Conservation (phyloP, 768 basidiomycete species). For the Amanita brunnescens region DNA sequence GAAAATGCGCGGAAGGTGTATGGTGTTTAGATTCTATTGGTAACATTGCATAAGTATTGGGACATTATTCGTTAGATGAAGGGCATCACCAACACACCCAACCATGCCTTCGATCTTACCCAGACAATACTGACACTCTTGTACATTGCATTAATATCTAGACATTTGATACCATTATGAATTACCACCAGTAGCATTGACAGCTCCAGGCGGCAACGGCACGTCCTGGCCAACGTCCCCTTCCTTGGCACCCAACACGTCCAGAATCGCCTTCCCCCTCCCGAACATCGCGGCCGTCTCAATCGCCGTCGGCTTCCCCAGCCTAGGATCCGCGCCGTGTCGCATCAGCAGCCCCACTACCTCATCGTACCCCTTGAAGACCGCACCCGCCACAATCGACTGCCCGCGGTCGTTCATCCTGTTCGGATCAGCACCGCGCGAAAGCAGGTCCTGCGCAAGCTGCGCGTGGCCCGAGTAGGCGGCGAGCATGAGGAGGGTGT, state of each 20-base stretch:
- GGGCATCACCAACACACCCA: too few relatives aligned
- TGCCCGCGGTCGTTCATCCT: slow-evolving; percentile 64
- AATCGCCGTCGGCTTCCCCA: slow-evolving; percentile 60
- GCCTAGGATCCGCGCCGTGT: slow-evolving; percentile 53
- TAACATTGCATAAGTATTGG: slow-evolving; percentile 1
- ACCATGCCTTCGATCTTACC: too few relatives aligned
- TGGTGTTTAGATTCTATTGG: slow-evolving; percentile 26
- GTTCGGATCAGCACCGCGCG: slow-evolving; percentile 56
- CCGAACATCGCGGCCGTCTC: slow-evolving; percentile 64
- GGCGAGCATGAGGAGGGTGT: slow-evolving; percentile 73
- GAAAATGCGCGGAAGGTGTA: slow-evolving; percentile 61
- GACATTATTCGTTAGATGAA: too few relatives aligned
- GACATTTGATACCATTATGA: background rate
- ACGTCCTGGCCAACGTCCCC: slow-evolving; percentile 38
- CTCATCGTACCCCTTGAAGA: slow-evolving; percentile 65
- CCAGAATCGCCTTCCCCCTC: slow-evolving; percentile 41
- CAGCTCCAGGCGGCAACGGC: slow-evolving; percentile 13
- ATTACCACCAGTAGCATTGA: background rate
- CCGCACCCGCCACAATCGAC: slow-evolving; percentile 66
- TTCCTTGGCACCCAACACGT: slow-evolving; percentile 47
- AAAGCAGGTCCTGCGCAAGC: slow-evolving; percentile 44
- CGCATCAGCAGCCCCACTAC: slow-evolving; percentile 49
- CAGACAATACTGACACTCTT: too few relatives aligned
- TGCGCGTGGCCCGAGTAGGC: slow-evolving; percentile 61
- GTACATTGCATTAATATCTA: too few relatives aligned